A percentile compares a stretch with the other conserved stretches of the same genome.
Evolutionary conservation across 306 rosid genomes (phyloP).

Genomic region (Lablab purpureus): DNA sequence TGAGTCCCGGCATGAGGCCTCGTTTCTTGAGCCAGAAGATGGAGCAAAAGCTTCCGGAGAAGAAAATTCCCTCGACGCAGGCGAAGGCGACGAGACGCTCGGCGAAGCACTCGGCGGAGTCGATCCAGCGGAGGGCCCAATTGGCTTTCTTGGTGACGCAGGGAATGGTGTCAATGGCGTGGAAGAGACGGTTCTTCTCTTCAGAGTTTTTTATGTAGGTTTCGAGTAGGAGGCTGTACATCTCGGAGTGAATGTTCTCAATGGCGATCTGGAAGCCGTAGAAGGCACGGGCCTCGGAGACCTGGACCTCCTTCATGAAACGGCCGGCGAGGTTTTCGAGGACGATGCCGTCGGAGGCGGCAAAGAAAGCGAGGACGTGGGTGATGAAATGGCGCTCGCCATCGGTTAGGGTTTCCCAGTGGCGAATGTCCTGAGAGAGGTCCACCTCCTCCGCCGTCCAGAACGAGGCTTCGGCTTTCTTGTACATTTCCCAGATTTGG

Average conservation of each 20-base stretch:
- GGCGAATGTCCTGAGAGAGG: slow-evolving; percentile 63
- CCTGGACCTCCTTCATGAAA: slow-evolving; percentile 86
- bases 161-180: slow-evolving; percentile 70
- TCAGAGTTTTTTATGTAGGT: slow-evolving; percentile 70
- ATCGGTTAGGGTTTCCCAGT: slow-evolving; percentile 66
- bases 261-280: slow-evolving; percentile 93
- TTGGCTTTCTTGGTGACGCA: slow-evolving; percentile 72
- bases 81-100: slow-evolving; percentile 78
- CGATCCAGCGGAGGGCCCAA: slow-evolving; percentile 70
- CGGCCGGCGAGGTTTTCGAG: slow-evolving; percentile 83
- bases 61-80: slow-evolving; percentile 89
- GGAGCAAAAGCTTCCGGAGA: slow-evolving; percentile 86
- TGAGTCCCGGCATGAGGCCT: slow-evolving; percentile 85
- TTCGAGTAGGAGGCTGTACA: slow-evolving; percentile 83
- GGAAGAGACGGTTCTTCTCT: slow-evolving; percentile 69
- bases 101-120: slow-evolving; percentile 48
- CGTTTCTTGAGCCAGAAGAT: slow-evolving; percentile 93
- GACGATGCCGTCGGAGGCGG: slow-evolving; percentile 92
- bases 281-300: slow-evolving; percentile 87
- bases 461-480: slow-evolving; percentile 90
- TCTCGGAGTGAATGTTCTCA: slow-evolving; percentile 91
- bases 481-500: slow-evolving; percentile 93
- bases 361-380: slow-evolving; percentile 88
- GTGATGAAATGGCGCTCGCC: slow-evolving; percentile 80
- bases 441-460: slow-evolving; percentile 97